Evolutionary conservation across 2,329 filamentous ascomycete species (phyloP).

Genomic region (Triangularia setosa): DNA sequence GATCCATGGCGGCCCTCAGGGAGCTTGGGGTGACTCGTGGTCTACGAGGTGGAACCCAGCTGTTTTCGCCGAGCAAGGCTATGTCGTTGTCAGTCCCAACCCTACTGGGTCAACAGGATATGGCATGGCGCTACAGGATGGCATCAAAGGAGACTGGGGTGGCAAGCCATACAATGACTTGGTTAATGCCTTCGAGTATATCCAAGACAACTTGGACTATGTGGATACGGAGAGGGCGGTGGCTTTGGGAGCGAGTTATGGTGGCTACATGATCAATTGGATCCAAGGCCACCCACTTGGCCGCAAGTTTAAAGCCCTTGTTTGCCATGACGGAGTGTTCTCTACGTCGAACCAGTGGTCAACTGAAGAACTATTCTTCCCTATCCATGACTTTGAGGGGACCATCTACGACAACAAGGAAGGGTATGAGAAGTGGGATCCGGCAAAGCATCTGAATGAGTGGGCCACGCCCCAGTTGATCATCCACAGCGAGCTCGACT

Average conservation of each 20-base stretch:
- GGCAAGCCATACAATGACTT: constrained; percentile 80
- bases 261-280: constrained; percentile 83
- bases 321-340: constrained; percentile 85
- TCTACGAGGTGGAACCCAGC: constrained; percentile 82
- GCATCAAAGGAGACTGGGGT: constrained; percentile 78
- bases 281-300: constrained; percentile 83
- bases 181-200: constrained; percentile 71
- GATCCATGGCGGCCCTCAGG: constrained; percentile 73
- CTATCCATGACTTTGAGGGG: constrained; percentile 63
- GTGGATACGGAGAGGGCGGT: constrained; percentile 68
- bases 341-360: constrained; percentile 63
- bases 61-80: constrained; percentile 83
- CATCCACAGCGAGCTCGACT: constrained; percentile 88
- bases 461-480: constrained; percentile 83
- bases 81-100: constrained; percentile 77
- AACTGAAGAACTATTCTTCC: constrained; percentile 68
- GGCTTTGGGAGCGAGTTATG: constrained; percentile 70
- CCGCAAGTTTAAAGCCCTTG: constrained; percentile 79
- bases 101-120: constrained; percentile 81
- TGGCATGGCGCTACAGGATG: constrained; percentile 71
- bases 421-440: constrained; percentile 67
- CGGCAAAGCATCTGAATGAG: constrained; percentile 57
- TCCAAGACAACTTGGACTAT: constrained; percentile 61
- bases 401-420: constrained; percentile 58
- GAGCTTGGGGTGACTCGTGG: constrained; percentile 72